phyloP scores from a whole-genome alignment of 768 basidiomycete species.

The Baorangia bicolor region DNA sequence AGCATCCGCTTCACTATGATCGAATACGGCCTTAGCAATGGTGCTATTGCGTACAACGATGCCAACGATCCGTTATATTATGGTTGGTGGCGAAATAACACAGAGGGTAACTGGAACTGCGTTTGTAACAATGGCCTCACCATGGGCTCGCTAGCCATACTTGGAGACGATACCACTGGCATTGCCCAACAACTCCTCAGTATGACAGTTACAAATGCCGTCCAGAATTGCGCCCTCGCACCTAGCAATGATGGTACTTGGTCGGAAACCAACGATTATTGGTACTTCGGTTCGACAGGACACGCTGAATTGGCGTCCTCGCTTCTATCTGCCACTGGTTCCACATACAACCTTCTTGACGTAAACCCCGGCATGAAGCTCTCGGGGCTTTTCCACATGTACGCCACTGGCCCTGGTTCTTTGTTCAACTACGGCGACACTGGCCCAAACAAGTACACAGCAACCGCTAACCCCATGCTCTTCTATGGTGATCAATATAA shows the following conservation, averaged over 20 bases:
- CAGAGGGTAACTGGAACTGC: constrained; percentile 97
- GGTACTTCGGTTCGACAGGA: constrained; percentile 92
- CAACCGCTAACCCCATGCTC: constrained; percentile 88
- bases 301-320: constrained; percentile 87
- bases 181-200: constrained; percentile 64
- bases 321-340: constrained; percentile 83
- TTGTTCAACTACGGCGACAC: constrained; percentile 66
- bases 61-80: constrained; percentile 34
- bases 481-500: constrained; percentile 72
- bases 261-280: constrained; percentile 92
- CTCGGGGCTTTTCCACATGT: constrained; percentile 91
- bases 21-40: constrained; percentile 71
- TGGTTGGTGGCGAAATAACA: constrained; percentile 79
- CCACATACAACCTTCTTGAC: constrained; percentile 68
- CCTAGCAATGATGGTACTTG: constrained; percentile 79
- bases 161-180: constrained; percentile 79
- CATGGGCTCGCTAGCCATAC: constrained; percentile 85
- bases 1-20: constrained; percentile 72
- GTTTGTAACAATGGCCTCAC: constrained; percentile 92
- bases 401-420: constrained; percentile 78
- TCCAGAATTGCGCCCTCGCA: constrained; percentile 68
- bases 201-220: constrained; percentile 71
- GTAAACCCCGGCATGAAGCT: constrained; percentile 67
- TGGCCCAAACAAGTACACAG: constrained; percentile 89
- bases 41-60: constrained; percentile 51